Conservation (phyloP, 805 yeast species). For the Saccharomycopsis fodiens region DNA sequence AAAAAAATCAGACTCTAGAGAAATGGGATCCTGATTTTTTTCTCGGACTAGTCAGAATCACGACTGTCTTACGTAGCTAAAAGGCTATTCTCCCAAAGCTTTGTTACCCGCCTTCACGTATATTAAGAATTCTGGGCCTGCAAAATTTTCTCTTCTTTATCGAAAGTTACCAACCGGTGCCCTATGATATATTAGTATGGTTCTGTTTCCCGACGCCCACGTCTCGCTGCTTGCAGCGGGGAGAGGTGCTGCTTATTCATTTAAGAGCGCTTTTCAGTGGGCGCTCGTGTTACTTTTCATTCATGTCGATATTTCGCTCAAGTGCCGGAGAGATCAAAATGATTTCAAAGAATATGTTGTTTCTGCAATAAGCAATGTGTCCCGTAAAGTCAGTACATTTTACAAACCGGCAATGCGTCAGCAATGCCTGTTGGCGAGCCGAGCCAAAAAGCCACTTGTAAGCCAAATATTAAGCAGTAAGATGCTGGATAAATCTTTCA, state of each 20-base stretch:
- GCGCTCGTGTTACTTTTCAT: not conserved
- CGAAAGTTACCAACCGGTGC: constrained; percentile 19
- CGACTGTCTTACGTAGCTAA: too few species aligned
- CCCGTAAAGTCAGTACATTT: constrained; percentile 40
- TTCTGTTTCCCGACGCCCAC: not conserved
- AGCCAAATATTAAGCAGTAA: too few species aligned
- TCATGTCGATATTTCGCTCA: constrained; percentile 11
- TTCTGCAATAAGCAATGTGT: constrained; percentile 32
- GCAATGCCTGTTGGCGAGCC: too few species aligned
- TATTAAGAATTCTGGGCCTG: too few species aligned
- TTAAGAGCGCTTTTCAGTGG: constrained; percentile 17
- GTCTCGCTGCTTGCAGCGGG: not conserved
- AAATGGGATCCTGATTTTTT: too few species aligned
- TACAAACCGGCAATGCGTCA: too few species aligned
- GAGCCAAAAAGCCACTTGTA: too few species aligned
- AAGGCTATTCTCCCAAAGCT: too few species aligned
- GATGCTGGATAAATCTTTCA: too few species aligned
- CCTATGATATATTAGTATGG: constrained; percentile 6
- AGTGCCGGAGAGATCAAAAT: constrained; percentile 31
- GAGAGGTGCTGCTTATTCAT: constrained; percentile 19
- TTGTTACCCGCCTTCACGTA: too few species aligned
- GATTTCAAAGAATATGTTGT: constrained; percentile 35
- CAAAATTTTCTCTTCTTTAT: constrained; percentile 11
- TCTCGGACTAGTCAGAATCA: too few species aligned
- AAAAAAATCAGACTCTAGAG: too few species aligned